phyloP scores from a whole-genome alignment of 768 basidiomycete species.

The Lepiota venenata region DNA sequence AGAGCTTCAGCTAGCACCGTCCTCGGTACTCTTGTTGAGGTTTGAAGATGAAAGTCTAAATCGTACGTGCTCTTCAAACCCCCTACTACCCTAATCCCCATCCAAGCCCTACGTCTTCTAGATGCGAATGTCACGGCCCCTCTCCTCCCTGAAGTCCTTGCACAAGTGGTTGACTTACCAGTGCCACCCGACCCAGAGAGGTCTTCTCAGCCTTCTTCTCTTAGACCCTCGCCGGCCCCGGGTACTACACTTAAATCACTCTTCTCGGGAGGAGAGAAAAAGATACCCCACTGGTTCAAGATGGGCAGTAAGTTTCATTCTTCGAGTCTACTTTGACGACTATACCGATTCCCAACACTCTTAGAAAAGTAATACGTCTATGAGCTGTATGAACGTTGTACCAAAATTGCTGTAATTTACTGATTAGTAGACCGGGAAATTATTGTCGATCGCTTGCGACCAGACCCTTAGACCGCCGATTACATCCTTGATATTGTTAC shows the following conservation, averaged over 20 bases:
- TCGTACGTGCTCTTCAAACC: constrained; percentile 35
- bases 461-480: constrained; percentile 83
- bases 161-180: constrained; percentile 66
- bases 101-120: constrained; percentile 23
- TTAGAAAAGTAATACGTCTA: constrained; percentile 21
- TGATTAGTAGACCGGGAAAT: constrained; percentile 76
- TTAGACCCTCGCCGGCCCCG: constrained; percentile 3
- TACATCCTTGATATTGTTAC: constrained; percentile 55
- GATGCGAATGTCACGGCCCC: constrained; percentile 61
- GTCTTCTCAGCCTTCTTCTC: constrained; percentile 1
- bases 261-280: constrained; percentile 36
- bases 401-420: constrained; percentile 6
- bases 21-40: constrained; percentile 70
- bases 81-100: background rate
- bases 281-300: constrained; percentile 81
- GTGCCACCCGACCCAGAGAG: constrained; percentile 37
- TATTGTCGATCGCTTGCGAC: constrained; percentile 67
- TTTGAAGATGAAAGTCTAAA: constrained; percentile 75
- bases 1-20: constrained; percentile 75
- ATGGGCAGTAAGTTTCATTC: constrained; percentile 48
- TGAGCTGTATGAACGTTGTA: constrained; percentile 4
- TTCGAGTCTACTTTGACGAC: background rate
- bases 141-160: constrained; percentile 50
- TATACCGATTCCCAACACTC: background rate
- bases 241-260: background rate